Conservation (phyloP, 345 rosid genomes). For the Ceriops zippeliana region DNA sequence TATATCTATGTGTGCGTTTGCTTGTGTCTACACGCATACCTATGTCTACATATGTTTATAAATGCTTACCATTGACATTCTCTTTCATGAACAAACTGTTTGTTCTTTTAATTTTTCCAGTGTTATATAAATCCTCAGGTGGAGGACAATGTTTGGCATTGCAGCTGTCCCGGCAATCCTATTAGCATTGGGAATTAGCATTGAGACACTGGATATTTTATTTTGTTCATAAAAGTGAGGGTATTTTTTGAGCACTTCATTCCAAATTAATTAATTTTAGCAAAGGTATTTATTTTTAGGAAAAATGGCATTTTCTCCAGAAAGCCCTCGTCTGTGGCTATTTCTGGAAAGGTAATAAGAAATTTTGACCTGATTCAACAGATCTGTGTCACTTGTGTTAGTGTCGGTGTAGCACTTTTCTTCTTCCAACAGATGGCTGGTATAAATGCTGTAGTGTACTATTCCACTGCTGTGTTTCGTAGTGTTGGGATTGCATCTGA, state of each 20-base stretch:
- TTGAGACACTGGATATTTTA: too few relatives aligned
- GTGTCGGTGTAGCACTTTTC: slow-evolving; percentile 97
- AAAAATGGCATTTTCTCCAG: too few relatives aligned
- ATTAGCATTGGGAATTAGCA: slow-evolving; percentile 84
- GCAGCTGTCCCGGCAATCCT: slow-evolving; percentile 81
- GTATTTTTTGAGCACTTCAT: too few relatives aligned
- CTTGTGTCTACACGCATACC: neutral
- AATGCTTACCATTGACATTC: neutral
- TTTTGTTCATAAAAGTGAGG: too few relatives aligned
- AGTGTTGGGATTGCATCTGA: slow-evolving; percentile 88
- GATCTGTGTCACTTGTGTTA: too few relatives aligned
- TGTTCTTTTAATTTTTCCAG: slow-evolving; percentile 7
- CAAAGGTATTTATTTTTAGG: slow-evolving; percentile 39
- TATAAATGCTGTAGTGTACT: slow-evolving; percentile 96
- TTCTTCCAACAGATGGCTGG: slow-evolving; percentile 98
- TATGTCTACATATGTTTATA: neutral
- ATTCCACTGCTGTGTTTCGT: slow-evolving; percentile 95
- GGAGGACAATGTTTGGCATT: slow-evolving; percentile 96
- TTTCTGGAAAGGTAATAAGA: too few relatives aligned
- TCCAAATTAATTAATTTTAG: neutral
- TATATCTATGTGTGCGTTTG: neutral
- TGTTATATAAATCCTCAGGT: slow-evolving; percentile 47
- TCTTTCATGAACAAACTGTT: neutral
- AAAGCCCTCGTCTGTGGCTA: too few relatives aligned
- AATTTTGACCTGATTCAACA: too few relatives aligned